Conservation (phyloP, 805 yeast species). For the Schizosaccharomyces octosporus region DNA sequence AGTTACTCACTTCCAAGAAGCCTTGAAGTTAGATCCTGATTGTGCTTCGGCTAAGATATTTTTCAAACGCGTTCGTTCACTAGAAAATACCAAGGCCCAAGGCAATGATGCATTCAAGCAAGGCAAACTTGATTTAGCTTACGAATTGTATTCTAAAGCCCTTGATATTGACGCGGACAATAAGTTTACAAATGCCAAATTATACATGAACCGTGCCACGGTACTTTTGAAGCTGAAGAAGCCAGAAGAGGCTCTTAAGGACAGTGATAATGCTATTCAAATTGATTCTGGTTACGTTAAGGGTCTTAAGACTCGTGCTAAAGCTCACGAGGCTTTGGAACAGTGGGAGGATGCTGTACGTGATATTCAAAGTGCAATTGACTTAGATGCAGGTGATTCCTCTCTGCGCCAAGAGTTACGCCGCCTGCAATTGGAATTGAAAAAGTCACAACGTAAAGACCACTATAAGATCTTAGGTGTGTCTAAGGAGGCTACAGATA, state of each 20-base stretch:
- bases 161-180: slow-evolving; percentile 36
- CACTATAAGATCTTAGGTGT: slow-evolving; percentile 57
- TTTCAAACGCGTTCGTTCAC: slow-evolving; percentile 13
- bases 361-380: slow-evolving; percentile 16
- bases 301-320: slow-evolving; percentile 21
- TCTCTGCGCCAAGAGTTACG: slow-evolving; percentile 16
- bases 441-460: slow-evolving; percentile 20
- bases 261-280: slow-evolving; percentile 44
- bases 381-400: slow-evolving; percentile 16
- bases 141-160: slow-evolving; percentile 49
- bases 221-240: slow-evolving; percentile 56
- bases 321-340: slow-evolving; percentile 18
- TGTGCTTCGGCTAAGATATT: slow-evolving; percentile 14
- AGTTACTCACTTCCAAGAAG: slow-evolving; percentile 17
- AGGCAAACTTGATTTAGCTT: slow-evolving; percentile 38
- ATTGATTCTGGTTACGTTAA: slow-evolving; percentile 48
- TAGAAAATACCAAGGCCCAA: slow-evolving; percentile 16
- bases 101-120: slow-evolving; percentile 55
- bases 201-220: slow-evolving; percentile 71
- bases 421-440: slow-evolving; percentile 19
- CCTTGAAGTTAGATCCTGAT: slow-evolving; percentile 20
- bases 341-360: slow-evolving; percentile 17
- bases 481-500: slow-evolving; percentile 33
- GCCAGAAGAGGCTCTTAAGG: slow-evolving; percentile 54
- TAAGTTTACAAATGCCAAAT: slow-evolving; percentile 21